Base-by-base conservation (phyloP, 176 grass and related monocot genomes). In the Metroxylon sagu region DNA sequence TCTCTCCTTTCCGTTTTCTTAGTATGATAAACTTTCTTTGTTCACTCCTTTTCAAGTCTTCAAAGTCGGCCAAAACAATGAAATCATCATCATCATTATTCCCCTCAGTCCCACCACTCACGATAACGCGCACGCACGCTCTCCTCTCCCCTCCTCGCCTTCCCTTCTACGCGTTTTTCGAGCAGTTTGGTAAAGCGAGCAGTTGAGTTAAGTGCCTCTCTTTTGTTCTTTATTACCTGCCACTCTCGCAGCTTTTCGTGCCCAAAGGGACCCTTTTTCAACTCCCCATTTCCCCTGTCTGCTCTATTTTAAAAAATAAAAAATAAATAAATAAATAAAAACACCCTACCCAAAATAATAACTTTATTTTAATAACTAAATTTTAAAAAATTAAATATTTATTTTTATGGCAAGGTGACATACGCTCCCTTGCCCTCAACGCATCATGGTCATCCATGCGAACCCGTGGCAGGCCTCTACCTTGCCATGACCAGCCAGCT, bases 221-320 rank as follows among this genome's bases (percentile, higher is more conserved):
- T 55, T 55, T 55, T 55, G 53, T 55, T 55, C 53, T 55, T 55
- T 25, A 55, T 55, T 18, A 55, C 53, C 53, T 55, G 53, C 53
- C 53, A 55, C 53, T 5, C 21, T 55, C 53, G 5, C 53, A 55
- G 53, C 53, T 55, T 55, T 55, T 25, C 53, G 21, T 6, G 10
- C 35, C 35, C 35, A 2, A 43, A 10, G 35, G 2, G 5, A 7
- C 8, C 18, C 3, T 18, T 19, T 19, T 19, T 8, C 52, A 54
- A 19, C 18, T 54, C 52, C 53, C 53, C 21, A 18, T 5, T n/a
- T 5, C 53, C 0, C 7, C 10, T 55, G 21, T 8, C 21, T 25
- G 18, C 53, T 19, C 52, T 53, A 5, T 16, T 53, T 53, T n/a
- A 5, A 4, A 0, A 53, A 7, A 16, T 19, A 53, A n/a, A n/a